A percentile compares a stretch with the other conserved stretches of the same genome.
Conservation (phyloP, 1,139 yeast genomes). For the Geotrichum histeridarum region DNA sequence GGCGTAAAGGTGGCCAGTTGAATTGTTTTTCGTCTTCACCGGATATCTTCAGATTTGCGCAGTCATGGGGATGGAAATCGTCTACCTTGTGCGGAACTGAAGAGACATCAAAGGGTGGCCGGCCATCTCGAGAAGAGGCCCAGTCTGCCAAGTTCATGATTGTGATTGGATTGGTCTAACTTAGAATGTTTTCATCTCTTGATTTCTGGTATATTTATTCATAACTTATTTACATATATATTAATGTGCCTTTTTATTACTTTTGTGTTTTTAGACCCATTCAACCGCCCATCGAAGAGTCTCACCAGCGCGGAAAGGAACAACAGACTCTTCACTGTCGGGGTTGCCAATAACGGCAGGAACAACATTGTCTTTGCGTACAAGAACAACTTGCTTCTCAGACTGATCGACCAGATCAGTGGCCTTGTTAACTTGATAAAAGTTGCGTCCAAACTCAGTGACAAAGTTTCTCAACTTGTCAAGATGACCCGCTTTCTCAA, state of each 20-base stretch:
- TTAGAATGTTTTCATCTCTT: not conserved
- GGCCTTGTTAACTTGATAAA: constrained; percentile 51
- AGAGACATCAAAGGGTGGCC: constrained; percentile 25
- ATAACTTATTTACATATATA: not conserved
- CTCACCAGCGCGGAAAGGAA: constrained; percentile 88
- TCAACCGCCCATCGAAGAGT: constrained; percentile 67
- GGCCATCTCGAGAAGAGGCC: constrained; percentile 31
- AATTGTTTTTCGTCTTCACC: constrained; percentile 51
- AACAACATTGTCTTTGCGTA: constrained; percentile 45
- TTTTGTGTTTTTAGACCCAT: constrained; percentile 44
- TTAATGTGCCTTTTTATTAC: not conserved
- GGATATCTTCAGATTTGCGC: constrained; percentile 47
- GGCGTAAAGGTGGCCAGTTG: constrained; percentile 38
- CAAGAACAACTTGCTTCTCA: constrained; percentile 33
- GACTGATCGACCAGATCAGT: constrained; percentile 31
- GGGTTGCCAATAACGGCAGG: constrained; percentile 53
- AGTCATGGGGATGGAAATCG: constrained; percentile 55
- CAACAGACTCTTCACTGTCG: constrained; percentile 51
- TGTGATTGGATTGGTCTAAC: constrained; percentile 43
- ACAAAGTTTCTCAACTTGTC: constrained; percentile 70
- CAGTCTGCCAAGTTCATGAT: constrained; percentile 46
- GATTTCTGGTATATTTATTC: not conserved
- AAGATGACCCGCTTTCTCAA: constrained; percentile 60
- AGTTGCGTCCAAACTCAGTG: constrained; percentile 62
- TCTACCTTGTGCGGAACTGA: constrained; percentile 47